Base-by-base conservation (phyloP, 768 basidiomycete genomes). In the Scleroderma bovista region DNA sequence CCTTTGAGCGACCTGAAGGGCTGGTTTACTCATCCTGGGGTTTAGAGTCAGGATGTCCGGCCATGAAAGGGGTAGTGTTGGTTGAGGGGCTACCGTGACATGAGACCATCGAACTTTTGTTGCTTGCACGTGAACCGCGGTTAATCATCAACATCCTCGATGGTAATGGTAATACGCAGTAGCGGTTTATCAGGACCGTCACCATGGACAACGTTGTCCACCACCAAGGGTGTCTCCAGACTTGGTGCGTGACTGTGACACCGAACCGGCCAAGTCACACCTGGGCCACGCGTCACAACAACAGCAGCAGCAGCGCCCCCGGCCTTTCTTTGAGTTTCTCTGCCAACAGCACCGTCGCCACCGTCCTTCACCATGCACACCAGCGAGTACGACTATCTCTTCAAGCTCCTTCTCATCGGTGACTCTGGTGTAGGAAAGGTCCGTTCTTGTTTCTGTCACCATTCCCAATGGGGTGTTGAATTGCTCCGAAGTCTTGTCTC, bases 361-460 rank as follows among this genome's bases (percentile, higher is more conserved):
- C 51, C 67, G 51, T 54, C 56, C 61, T 51, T 56, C 65, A 78
- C 58, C 52, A 90, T 92, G 89, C 88, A 92, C 66, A 88, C 89
- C 67, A 86, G 85, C 75, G 90, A 92, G 70, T 93, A 93, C 81
- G 91, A 93, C 75, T 93, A 87, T 64, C 89, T 93, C 68, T 93
- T 93, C 80, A 93, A 93, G 75, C 88, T 93, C 52, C 85, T 93
- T 65, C 87, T 93, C 73, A 93, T 93, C 59, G 91, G 90, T 51
- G 88, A 93, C 75, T 92, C 90, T 60, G 95, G 96, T 71, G 95
- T 98, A 56, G 90, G 89, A 71, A 93, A 92, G 81, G 87, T 86
- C 47, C 49, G 72, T 70, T 23, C 40, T 54, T 19, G n/a, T 31
- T 53, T 41, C 50, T 52, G 44, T 57, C 37, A 48, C 54, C 48